Conservation (phyloP, 768 basidiomycete genomes). For the Lactarius trivialis region DNA sequence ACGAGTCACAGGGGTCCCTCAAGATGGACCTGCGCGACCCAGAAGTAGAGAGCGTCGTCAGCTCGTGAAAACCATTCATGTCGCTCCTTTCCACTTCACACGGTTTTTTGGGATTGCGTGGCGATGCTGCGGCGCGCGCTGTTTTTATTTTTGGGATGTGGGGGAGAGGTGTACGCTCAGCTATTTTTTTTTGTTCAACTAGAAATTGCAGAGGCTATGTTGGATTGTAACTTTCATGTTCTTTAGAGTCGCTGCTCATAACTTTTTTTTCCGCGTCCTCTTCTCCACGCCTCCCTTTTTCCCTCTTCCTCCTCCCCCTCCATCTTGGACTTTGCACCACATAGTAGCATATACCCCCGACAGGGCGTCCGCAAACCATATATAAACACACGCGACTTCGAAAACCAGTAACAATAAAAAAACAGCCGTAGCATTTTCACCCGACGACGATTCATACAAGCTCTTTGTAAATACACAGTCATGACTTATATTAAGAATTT, state of each 20-base stretch:
- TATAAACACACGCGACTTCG: neutral
- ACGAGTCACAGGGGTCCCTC: neutral
- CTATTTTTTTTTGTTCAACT: neutral
- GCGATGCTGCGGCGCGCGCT: neutral
- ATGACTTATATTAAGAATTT: neutral
- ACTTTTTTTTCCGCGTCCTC: neutral
- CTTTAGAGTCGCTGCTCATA: neutral
- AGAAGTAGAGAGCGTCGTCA: constrained; percentile 7
- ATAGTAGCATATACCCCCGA: constrained; percentile 4
- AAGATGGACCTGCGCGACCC: constrained; percentile 5
- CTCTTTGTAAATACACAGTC: neutral
- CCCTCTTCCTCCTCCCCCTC: neutral
- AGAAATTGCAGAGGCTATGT: neutral
- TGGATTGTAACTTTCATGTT: neutral
- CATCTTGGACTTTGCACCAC: neutral
- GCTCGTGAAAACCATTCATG: neutral
- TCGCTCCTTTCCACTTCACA: too few relatives aligned
- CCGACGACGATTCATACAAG: neutral
- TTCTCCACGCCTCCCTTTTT: neutral
- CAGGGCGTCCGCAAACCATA: neutral
- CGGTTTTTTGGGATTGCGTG: neutral
- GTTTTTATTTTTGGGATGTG: neutral
- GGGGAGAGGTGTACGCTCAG: neutral
- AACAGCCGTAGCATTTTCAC: neutral
- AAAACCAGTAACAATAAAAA: neutral